Conservation (phyloP, 2,329 filamentous ascomycete species). For the Allantophomopsis cytisporea region DNA sequence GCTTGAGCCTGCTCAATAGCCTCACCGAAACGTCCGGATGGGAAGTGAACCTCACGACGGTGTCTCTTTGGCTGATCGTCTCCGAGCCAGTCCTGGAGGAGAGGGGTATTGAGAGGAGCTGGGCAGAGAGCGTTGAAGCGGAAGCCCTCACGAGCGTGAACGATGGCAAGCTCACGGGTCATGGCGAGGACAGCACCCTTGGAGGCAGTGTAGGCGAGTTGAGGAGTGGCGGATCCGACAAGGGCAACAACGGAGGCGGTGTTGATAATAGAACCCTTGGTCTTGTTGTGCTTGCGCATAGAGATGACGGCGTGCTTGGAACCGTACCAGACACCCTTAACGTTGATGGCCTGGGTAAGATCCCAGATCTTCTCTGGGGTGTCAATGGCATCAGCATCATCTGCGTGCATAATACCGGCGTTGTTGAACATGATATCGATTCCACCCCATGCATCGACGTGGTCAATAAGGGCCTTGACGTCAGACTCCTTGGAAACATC, state of each 20-base stretch:
- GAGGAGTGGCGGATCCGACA: conserved; percentile 59
- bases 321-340: conserved; percentile 69
- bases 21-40: conserved; percentile 61
- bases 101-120: conserved; percentile 60
- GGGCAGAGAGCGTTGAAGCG: conserved; percentile 65
- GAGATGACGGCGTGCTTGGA: conserved; percentile 60
- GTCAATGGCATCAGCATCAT: conserved; percentile 49
- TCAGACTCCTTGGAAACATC: conserved; percentile 60
- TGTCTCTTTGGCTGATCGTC: conserved; percentile 56
- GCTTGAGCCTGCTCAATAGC: conserved; percentile 66
- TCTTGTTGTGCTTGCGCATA: conserved; percentile 54
- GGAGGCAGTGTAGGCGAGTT: conserved; percentile 63
- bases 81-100: conserved; percentile 66
- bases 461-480: conserved; percentile 44
- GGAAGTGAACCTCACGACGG: conserved; percentile 64
- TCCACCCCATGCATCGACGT: conserved; percentile 55
- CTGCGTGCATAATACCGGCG: conserved; percentile 64
- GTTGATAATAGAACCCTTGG: conserved; percentile 57
- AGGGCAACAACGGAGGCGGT: conserved; percentile 60
- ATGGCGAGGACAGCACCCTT: conserved; percentile 65
- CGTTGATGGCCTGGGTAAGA: conserved; percentile 61
- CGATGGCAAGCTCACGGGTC: conserved; percentile 62
- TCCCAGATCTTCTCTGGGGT: conserved; percentile 68
- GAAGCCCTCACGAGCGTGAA: conserved; percentile 61
- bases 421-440: conserved; percentile 71